Base-by-base conservation (phyloP, 169 alveolate genomes). In the Toxoplasma gondii region DNA sequence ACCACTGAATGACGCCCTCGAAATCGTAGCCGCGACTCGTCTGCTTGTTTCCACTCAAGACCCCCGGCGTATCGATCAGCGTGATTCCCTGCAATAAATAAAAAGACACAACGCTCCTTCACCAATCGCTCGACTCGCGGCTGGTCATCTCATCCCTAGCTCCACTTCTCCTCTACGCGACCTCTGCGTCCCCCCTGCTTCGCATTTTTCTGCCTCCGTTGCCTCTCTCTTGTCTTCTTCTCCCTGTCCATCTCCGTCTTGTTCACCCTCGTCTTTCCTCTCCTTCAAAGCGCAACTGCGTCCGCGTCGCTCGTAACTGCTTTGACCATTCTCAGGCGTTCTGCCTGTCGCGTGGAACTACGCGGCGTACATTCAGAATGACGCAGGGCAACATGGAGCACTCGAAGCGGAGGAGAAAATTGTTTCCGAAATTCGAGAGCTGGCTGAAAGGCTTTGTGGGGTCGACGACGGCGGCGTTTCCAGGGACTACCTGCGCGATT, bases 51-150 rank as follows among this genome's bases (percentile, higher is more conserved):
- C 98, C 98, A 45, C 97, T 93, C 44, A 97, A 94, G 4, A 97
- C 97, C n/a, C 98, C 98, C 1, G 98, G 98, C 0, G 98, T 97
- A 93, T 97, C 98, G 86, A 97, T 97, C 88, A 97, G 93, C 7
- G 98, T 96, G 74, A 97, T 19, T 24, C 97, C 97, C 95, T 93
- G 54, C 88, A 91, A 2, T 36, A 17, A 53, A 22, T 9, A 38
- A 7, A 44, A n/a, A 44, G 24, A 36, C 29, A 44, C 12, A 19
- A 39, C 4, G 24, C 36, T 27, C 36, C 27, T 70, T 22, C 10
- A 16, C 36, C 12, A 49, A 49, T 49, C 58, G 58, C 58, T 49
- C n/a, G n/a, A n/a, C n/a, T n/a, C n/a, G n/a, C n/a, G n/a, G n/a
- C n/a, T n/a, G n/a, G n/a, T n/a, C n/a, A n/a, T n/a, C n/a, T n/a